A percentile compares a stretch with the other conserved stretches of the same genome.
Evolutionary conservation across 257 asterid species (phyloP).

Genomic region (Rehmannia glutinosa): DNA sequence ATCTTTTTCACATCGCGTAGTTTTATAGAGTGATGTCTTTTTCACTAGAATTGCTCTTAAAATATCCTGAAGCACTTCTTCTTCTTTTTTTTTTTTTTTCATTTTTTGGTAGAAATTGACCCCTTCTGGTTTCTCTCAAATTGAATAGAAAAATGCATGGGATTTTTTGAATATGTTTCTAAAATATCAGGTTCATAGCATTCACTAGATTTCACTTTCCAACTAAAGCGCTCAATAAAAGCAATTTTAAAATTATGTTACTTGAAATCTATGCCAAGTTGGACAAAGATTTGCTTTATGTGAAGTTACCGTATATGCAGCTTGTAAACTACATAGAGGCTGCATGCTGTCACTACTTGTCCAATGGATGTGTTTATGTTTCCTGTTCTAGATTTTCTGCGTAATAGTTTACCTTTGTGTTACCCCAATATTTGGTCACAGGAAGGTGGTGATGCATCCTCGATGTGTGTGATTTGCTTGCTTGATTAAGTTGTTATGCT

Average conservation of each 20-base stretch:
- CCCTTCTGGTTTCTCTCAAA: not conserved
- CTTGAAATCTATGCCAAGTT: not conserved
- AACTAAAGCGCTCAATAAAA: not conserved
- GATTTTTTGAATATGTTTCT: not conserved
- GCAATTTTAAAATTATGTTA: not conserved
- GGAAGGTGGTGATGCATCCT: not conserved
- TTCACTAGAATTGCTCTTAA: too few relatives aligned
- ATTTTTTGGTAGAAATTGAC: not conserved
- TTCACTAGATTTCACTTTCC: not conserved
- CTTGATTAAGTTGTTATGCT: slow-evolving; percentile 1
- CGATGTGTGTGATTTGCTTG: not conserved
- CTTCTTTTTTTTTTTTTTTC: not conserved
- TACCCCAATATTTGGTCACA: not conserved
- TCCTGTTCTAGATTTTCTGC: not conserved
- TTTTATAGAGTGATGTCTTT: too few relatives aligned
- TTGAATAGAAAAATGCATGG: not conserved
- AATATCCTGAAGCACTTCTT: too few relatives aligned
- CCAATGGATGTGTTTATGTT: not conserved
- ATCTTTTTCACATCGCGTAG: too few relatives aligned
- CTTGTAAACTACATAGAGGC: not conserved
- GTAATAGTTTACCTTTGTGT: not conserved
- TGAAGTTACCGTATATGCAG: not conserved
- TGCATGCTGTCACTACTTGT: not conserved
- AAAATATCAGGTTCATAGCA: slow-evolving; percentile 1
- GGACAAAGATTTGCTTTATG: not conserved